A percentile compares a stretch with the other conserved stretches of the same genome.
Evolutionary conservation across 805 yeast species (phyloP).

Genomic region (Groenewaldozyma salmanticensis): DNA sequence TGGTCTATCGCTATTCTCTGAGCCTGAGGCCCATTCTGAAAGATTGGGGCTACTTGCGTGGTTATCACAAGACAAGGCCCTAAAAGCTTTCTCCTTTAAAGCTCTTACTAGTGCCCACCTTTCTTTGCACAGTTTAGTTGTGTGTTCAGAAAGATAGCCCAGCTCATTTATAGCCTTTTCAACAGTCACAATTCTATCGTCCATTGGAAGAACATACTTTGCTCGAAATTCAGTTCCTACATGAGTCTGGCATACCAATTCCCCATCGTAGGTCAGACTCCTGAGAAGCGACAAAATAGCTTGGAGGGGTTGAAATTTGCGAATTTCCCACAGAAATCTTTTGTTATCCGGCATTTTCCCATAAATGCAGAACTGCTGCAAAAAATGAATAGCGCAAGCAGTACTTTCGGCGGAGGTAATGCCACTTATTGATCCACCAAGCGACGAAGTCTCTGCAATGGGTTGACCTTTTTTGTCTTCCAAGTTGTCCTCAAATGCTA

Average conservation of each 20-base stretch:
- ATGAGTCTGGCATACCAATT: neutral
- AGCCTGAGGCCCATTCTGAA: neutral
- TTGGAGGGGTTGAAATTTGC: constrained; percentile 11
- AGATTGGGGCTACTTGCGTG: neutral
- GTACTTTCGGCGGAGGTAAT: neutral
- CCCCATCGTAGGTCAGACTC: constrained; percentile 4
- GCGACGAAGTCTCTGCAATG: constrained; percentile 7
- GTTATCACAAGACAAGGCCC: constrained; percentile 4
- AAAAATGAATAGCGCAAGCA: constrained; percentile 2
- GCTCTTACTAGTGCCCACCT: constrained; percentile 7
- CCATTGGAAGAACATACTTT: neutral
- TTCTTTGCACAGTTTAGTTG: constrained; percentile 9
- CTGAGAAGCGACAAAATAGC: constrained; percentile 7
- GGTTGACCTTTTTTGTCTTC: no score
- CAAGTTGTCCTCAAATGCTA: neutral
- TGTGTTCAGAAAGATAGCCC: constrained; percentile 5
- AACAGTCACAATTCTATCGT: constrained; percentile 2
- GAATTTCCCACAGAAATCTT: constrained; percentile 8
- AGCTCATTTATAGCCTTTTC: constrained; percentile 2
- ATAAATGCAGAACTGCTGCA: constrained; percentile 7
- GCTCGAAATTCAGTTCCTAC: neutral
- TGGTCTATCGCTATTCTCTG: neutral
- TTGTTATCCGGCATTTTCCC: constrained; percentile 3
- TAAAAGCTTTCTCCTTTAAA: constrained; percentile 5
- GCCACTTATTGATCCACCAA: constrained; percentile 4